Conservation (phyloP, 163 green algal genomes). For the Prototheca wickerhamii region DNA sequence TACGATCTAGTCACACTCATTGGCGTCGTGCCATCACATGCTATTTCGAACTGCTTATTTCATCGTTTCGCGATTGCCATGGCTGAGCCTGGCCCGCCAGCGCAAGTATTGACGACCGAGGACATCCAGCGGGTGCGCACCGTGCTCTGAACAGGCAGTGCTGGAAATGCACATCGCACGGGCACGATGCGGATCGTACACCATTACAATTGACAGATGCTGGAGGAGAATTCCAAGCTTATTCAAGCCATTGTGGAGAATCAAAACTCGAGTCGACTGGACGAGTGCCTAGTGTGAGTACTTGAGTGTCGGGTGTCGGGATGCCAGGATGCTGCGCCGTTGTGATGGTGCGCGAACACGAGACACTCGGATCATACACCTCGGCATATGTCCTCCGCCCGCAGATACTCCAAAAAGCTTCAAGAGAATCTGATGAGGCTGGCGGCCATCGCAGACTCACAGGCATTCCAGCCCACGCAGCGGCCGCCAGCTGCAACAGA, state of each 20-base stretch:
- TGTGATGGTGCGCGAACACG: background rate
- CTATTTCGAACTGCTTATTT: too few species aligned
- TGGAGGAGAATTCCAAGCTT: slow-evolving; percentile 60
- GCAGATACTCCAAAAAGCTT: slow-evolving; percentile 25
- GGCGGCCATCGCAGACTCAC: slow-evolving; percentile 56
- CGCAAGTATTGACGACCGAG: too few species aligned
- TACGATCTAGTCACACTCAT: too few species aligned
- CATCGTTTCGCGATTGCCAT: too few species aligned
- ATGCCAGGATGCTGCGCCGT: background rate
- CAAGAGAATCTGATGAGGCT: slow-evolving; percentile 66
- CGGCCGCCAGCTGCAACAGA: slow-evolving; percentile 4
- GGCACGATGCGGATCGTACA: background rate
- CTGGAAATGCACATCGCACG: background rate
- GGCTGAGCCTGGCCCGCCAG: too few species aligned
- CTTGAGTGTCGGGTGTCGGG: background rate
- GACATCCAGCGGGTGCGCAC: too few species aligned
- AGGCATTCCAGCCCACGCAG: slow-evolving; percentile 31
- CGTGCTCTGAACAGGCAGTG: too few species aligned
- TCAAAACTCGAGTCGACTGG: slow-evolving; percentile 54
- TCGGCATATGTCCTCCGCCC: background rate
- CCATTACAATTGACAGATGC: slow-evolving; percentile 35
- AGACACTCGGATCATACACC: background rate
- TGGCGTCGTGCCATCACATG: too few species aligned
- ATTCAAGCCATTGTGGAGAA: slow-evolving; percentile 61
- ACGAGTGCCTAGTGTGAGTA: slow-evolving; percentile 17